Evolutionary conservation across 768 basidiomycete species (phyloP).

Genomic region (Termitomyces sp.): DNA sequence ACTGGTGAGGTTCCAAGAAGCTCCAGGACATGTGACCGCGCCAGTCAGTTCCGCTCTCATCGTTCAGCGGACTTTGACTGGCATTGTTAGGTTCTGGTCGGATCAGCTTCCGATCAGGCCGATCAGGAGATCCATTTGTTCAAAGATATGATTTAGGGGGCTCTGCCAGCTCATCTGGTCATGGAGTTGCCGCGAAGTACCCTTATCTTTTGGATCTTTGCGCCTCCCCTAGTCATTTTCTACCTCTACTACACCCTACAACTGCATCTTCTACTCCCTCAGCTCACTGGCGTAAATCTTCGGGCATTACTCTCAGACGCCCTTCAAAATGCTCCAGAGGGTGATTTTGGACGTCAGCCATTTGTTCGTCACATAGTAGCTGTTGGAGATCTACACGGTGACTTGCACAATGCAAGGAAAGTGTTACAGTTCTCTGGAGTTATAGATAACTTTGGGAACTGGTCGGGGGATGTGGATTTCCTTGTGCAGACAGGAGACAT

Average conservation of each 20-base stretch:
- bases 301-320: slow-evolving; percentile 1
- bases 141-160: neutral
- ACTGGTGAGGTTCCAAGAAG: too few relatives aligned
- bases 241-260: slow-evolving; percentile 21
- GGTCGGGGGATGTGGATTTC: slow-evolving; percentile 80
- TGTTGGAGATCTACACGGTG: slow-evolving; percentile 92
- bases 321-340: neutral
- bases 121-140: too few relatives aligned
- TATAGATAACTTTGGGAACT: slow-evolving; percentile 66
- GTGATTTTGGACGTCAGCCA: slow-evolving; percentile 15
- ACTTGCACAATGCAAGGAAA: slow-evolving; percentile 71
- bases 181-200: slow-evolving; percentile 1
- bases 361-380: slow-evolving; percentile 69
- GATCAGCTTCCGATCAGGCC: too few relatives aligned
- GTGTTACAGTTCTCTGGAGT: slow-evolving; percentile 83
- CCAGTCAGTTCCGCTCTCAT: too few relatives aligned
- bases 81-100: too few relatives aligned
- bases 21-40: too few relatives aligned
- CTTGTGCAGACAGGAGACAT: slow-evolving; percentile 97
- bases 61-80: too few relatives aligned
- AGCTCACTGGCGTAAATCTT: slow-evolving; percentile 10
- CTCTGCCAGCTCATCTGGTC: neutral
- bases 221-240: slow-evolving; percentile 14
- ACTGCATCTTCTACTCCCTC: slow-evolving; percentile 18
- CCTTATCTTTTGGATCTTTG: slow-evolving; percentile 16